phyloP scores from a whole-genome alignment of 164 flowering plant genomes.

The Stephania yunnanensis region DNA sequence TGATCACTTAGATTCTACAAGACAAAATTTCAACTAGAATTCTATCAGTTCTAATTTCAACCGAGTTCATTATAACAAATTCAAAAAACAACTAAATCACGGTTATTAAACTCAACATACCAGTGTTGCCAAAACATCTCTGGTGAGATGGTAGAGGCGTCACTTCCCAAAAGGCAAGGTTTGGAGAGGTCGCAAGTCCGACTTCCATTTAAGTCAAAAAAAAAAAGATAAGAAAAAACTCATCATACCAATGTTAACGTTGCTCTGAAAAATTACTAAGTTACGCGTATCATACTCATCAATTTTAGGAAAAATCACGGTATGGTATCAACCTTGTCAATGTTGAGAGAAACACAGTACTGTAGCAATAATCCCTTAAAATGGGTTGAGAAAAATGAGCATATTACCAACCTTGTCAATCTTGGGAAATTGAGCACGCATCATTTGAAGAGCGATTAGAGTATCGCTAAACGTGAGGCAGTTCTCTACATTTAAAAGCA shows the following conservation, averaged over 20 bases:
- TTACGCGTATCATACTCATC: background rate
- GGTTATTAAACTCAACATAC: too few relatives aligned
- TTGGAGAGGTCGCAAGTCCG: too few relatives aligned
- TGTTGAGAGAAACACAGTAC: background rate
- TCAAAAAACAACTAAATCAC: too few relatives aligned
- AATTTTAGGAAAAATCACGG: background rate
- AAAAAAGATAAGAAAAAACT: too few relatives aligned
- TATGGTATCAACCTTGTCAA: background rate
- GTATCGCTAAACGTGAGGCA: slow-evolving; percentile 71
- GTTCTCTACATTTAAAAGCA: slow-evolving; percentile 38
- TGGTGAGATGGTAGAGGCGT: too few relatives aligned
- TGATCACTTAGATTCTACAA: too few relatives aligned
- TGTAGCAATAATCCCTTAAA: background rate
- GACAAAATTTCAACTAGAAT: too few relatives aligned
- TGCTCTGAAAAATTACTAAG: background rate
- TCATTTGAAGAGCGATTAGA: slow-evolving; percentile 67
- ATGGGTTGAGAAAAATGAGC: background rate
- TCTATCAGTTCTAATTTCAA: too few relatives aligned
- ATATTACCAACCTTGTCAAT: slow-evolving; percentile 53
- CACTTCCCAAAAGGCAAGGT: too few relatives aligned
- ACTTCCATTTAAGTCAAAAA: too few relatives aligned
- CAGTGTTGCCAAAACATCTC: too few relatives aligned
- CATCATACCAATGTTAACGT: background rate
- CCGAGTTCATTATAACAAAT: too few relatives aligned
- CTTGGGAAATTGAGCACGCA: slow-evolving; percentile 82